Base-by-base conservation (phyloP, 192 early-diverging fungal genomes). In the Funneliformis mosseae region DNA sequence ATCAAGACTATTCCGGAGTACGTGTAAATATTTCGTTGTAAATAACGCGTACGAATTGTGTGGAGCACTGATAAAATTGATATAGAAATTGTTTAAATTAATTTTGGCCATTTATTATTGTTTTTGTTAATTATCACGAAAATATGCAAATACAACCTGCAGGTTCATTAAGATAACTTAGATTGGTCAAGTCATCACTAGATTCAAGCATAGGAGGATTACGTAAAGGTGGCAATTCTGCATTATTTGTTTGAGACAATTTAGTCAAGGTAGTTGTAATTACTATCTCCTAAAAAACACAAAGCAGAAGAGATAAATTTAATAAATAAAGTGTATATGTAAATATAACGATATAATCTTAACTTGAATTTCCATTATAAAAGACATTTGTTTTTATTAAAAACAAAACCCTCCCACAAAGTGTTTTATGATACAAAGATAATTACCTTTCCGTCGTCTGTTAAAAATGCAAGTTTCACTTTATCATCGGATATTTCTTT, bases 1-100 rank as follows among this genome's bases (percentile, higher is more conserved):
- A 99, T 97, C 80, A 99, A 85, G 39, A 99, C 98, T 69, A 99
- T 98, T 66, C 98, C 98, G 38, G 97, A 98, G 83, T 99, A 99
- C 21, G 98, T 99, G 87, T 99, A 99, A 83, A 99, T 99, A 83
- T 94, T 94, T 83, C 96, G 90, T 83, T 97, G 94, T 8, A 87
- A 85, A 83, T 98, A 99, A 61, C 98, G 92, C 27, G 95, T 90
- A 50, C 88, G 89, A 85, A 99, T 93, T 81, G 95, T 97, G 86
- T 98, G 93, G 45, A 99, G 91, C 4, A 99, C 98, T 88, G 86
- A 55, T 55, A 64, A 27, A 27, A 67, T 41, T 3, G 72, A 41
- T 55, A n/a, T 18, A 16, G 4, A 55, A 55, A 18, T 55, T 18
- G 18, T 16, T 5, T 18, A 0, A 14, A 55, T 55, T 55, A 50